Conservation (phyloP, 164 flowering plant species). For the Pachysandra terminalis region DNA sequence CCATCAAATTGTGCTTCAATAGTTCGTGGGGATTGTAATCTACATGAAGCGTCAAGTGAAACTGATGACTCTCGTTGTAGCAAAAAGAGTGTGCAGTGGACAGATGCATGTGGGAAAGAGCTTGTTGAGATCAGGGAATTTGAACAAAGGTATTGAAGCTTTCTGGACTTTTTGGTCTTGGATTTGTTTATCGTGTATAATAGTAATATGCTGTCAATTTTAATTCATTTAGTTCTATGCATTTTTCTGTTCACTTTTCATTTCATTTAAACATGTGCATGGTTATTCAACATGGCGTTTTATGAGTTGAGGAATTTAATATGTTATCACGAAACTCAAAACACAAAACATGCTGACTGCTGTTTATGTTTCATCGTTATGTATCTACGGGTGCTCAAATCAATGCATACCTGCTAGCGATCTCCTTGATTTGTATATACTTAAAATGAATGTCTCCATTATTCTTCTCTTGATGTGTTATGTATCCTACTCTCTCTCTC, state of each 20-base stretch:
- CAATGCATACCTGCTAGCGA: no score
- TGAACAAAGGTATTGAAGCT: slow-evolving; percentile 68
- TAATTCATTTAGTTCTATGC: neutral
- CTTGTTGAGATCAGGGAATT: slow-evolving; percentile 84
- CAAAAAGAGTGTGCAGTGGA: slow-evolving; percentile 88
- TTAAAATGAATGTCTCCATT: no score
- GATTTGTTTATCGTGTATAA: neutral
- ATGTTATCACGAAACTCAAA: neutral
- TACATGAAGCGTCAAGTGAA: slow-evolving; percentile 22
- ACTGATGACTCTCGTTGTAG: slow-evolving; percentile 21
- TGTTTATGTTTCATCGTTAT: no score
- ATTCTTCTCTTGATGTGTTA: no score
- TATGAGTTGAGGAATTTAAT: neutral
- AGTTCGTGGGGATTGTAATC: slow-evolving; percentile 21
- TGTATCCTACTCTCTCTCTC: no score
- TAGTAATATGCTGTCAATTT: neutral
- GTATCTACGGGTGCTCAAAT: no score
- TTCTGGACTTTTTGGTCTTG: neutral
- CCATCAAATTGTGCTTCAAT: slow-evolving; percentile 27
- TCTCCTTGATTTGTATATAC: no score
- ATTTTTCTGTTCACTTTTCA: neutral
- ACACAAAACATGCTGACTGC: no score
- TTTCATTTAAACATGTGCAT: neutral
- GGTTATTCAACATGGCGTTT: neutral
- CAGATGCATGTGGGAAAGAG: slow-evolving; percentile 74